A percentile compares a stretch with the other conserved stretches of the same genome.
phyloP scores from a whole-genome alignment of 805 yeast genomes.

The Wickerhamiella bombiphila region DNA sequence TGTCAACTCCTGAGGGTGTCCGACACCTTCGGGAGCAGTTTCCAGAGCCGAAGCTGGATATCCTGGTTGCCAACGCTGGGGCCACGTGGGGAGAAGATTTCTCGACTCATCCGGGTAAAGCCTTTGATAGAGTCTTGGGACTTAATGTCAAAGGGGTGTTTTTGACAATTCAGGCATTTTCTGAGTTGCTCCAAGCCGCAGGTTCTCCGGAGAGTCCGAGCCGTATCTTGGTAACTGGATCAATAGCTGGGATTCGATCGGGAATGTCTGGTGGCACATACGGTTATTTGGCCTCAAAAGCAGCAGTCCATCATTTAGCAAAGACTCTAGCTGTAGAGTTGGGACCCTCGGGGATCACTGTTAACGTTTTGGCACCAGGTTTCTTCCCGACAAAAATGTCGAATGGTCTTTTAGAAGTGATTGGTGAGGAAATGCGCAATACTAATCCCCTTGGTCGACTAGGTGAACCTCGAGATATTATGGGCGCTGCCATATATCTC shows the following conservation, averaged over 20 bases:
- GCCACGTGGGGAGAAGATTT: constrained; percentile 64
- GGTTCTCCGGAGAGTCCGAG: constrained; percentile 46
- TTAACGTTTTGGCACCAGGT: constrained; percentile 61
- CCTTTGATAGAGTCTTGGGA: constrained; percentile 46
- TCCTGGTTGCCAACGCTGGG: constrained; percentile 64
- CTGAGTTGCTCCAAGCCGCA: constrained; percentile 40
- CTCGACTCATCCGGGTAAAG: constrained; percentile 43
- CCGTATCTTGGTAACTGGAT: constrained; percentile 50
- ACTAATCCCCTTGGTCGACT: constrained; percentile 49
- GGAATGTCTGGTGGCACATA: constrained; percentile 39
- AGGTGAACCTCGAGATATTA: constrained; percentile 47
- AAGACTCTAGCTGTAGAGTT: constrained; percentile 48
- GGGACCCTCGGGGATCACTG: constrained; percentile 53
- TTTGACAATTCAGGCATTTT: constrained; percentile 45
- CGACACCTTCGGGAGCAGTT: constrained; percentile 31
- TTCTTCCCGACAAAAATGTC: constrained; percentile 68
- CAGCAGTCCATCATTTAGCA: constrained; percentile 58
- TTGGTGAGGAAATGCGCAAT: constrained; percentile 38
- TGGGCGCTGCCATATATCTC: constrained; percentile 40
- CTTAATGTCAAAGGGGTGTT: constrained; percentile 58
- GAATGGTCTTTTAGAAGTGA: constrained; percentile 40
- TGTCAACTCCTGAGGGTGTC: constrained; percentile 37
- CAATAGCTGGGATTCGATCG: constrained; percentile 40
- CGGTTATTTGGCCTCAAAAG: constrained; percentile 62
- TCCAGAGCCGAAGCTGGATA: constrained; percentile 35